A percentile compares a stretch with the other conserved stretches of the same genome.
Evolutionary conservation across 2,329 filamentous ascomycete genomes (phyloP).

Genomic region (Colletotrichum sp.): DNA sequence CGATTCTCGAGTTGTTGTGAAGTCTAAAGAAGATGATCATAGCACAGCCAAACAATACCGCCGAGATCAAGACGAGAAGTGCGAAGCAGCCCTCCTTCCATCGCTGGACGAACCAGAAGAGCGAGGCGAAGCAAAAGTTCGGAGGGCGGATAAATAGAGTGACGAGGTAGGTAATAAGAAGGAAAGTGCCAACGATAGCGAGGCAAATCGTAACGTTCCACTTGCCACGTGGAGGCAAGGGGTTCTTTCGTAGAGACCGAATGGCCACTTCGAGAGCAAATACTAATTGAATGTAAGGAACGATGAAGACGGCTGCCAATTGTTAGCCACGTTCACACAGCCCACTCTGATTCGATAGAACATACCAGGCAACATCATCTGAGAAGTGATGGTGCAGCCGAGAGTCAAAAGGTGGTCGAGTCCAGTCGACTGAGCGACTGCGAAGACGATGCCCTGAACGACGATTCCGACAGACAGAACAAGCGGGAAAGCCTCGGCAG

Average conservation of each 20-base stretch:
- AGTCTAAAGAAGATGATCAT: constrained; percentile 62
- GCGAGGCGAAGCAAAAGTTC: constrained; percentile 68
- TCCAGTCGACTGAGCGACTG: constrained; percentile 60
- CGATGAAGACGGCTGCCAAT: constrained; percentile 65
- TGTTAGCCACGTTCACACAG: constrained; percentile 27
- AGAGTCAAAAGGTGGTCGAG: constrained; percentile 53
- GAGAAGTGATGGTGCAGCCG: constrained; percentile 59
- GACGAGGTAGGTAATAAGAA: constrained; percentile 63
- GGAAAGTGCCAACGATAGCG: constrained; percentile 51
- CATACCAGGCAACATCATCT: constrained; percentile 66
- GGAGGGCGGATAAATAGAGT: constrained; percentile 60
- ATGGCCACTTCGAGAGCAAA: constrained; percentile 68
- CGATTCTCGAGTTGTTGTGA: constrained; percentile 57
- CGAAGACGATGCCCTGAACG: constrained; percentile 63
- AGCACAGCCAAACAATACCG: constrained; percentile 55
- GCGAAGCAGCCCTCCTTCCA: constrained; percentile 65
- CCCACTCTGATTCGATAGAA: background rate
- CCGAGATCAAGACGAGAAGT: constrained; percentile 56
- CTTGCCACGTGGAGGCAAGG: constrained; percentile 63
- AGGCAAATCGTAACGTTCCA: constrained; percentile 67
- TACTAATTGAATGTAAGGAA: constrained; percentile 68
- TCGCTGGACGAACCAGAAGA: constrained; percentile 70
- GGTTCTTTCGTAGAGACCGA: constrained; percentile 57
- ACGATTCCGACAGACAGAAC: constrained; percentile 62
- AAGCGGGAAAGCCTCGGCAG: constrained; percentile 59